These are phyloP conservation scores for Eremothecium sinecaudum DNA, from an alignment of 1,139 yeast genomes.

Conservation along the genomic window DNA sequence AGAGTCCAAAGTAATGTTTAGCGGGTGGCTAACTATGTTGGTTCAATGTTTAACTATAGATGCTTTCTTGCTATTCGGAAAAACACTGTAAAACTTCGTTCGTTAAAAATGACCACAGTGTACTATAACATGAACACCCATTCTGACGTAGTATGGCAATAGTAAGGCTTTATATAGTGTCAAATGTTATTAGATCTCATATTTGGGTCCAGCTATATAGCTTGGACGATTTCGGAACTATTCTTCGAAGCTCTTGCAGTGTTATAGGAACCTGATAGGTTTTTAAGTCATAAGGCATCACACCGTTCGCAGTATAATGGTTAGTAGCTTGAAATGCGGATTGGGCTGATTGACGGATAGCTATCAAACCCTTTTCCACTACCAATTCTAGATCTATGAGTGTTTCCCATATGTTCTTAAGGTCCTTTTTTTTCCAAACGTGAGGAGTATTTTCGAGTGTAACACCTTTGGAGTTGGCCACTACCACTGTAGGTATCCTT, in stretches of 20 bases:
- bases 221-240: slow-evolving; percentile 26
- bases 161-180: background rate
- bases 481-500: slow-evolving; percentile 34
- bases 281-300: slow-evolving; percentile 28
- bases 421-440: slow-evolving; percentile 40
- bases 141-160: background rate
- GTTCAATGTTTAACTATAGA: too few species aligned
- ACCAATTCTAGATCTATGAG: slow-evolving; percentile 23
- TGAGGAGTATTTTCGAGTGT: slow-evolving; percentile 37
- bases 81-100: background rate
- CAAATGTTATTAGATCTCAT: slow-evolving; percentile 8
- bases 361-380: slow-evolving; percentile 25
- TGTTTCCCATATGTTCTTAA: slow-evolving; percentile 49
- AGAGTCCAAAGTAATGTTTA: too few species aligned
- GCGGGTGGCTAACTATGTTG: too few species aligned
- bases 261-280: slow-evolving; percentile 24
- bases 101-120: background rate
- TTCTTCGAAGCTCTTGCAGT: slow-evolving; percentile 26
- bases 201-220: slow-evolving; percentile 30
- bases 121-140: background rate
- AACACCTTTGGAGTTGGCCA: slow-evolving; percentile 31
- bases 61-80: background rate
- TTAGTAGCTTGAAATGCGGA: slow-evolving; percentile 31
- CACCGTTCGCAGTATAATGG: slow-evolving; percentile 25
- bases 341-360: slow-evolving; percentile 26